Conservation (phyloP, 192 early-diverging fungal genomes). For the Cladochytrium replicatum region DNA sequence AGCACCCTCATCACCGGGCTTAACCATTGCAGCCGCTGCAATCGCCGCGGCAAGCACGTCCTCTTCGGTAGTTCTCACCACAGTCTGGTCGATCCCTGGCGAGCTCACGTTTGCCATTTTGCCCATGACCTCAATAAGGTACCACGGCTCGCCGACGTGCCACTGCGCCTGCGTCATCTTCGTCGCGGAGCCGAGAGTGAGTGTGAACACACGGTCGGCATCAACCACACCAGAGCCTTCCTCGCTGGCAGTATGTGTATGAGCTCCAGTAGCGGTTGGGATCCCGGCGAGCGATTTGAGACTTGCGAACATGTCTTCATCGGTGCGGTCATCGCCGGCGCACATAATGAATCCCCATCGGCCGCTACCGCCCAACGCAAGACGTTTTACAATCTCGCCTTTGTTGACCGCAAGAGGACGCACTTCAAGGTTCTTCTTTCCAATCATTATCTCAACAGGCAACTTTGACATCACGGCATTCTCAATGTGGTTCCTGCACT, state of each 20-base stretch:
- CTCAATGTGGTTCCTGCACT: constrained; percentile 93
- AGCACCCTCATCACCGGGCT: no score
- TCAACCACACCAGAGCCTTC: constrained; percentile 12
- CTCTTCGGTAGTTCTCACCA: no score
- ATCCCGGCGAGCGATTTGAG: no score
- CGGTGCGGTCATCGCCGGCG: constrained; percentile 92
- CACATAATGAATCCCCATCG: constrained; percentile 85
- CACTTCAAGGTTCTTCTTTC: constrained; percentile 95
- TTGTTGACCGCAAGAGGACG: constrained; percentile 88
- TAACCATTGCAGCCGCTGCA: no score
- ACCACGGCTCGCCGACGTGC: constrained; percentile 62
- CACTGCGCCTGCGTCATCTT: constrained; percentile 83
- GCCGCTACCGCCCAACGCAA: constrained; percentile 48
- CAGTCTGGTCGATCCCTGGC: no score
- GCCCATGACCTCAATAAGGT: no score
- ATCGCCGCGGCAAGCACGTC: no score
- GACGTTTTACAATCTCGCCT: constrained; percentile 90
- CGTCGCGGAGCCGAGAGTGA: constrained; percentile 71
- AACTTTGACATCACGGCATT: constrained; percentile 83
- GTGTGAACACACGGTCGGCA: constrained; percentile 54
- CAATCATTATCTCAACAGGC: constrained; percentile 87
- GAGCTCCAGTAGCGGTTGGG: no score
- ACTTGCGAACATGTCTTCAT: constrained; percentile 93
- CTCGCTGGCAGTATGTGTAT: no score
- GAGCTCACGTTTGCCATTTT: no score